These are phyloP conservation scores for Starmerella scarabaei DNA, from an alignment of 805 yeast genomes.

Conservation along the genomic window DNA sequence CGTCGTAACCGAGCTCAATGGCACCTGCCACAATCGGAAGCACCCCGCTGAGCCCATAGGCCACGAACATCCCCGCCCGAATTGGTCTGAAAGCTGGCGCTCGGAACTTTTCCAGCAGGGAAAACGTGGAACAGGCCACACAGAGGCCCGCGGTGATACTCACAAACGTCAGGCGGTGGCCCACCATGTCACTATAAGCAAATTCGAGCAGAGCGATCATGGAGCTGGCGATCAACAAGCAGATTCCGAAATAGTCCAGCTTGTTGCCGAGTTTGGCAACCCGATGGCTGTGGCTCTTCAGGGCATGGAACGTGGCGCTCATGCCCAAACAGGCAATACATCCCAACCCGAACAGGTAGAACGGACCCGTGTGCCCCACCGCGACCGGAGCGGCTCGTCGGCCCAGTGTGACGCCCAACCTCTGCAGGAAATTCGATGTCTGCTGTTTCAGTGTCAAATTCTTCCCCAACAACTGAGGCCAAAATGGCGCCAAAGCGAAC, in stretches of 20 bases:
- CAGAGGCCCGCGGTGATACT: conserved; percentile 48
- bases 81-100: conserved; percentile 58
- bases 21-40: conserved; percentile 54
- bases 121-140: conserved; percentile 44
- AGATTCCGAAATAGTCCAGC: conserved; percentile 65
- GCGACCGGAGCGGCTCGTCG: neutral
- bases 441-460: neutral
- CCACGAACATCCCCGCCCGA: conserved; percentile 64
- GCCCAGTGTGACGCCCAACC: conserved; percentile 5
- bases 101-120: conserved; percentile 55
- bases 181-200: conserved; percentile 32
- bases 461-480: neutral
- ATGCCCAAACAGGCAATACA: conserved; percentile 46
- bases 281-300: conserved; percentile 50
- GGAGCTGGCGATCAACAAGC: conserved; percentile 52
- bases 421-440: neutral
- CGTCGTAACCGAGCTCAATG: conserved; percentile 36
- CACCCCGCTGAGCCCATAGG: conserved; percentile 66
- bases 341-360: conserved; percentile 44
- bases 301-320: conserved; percentile 53
- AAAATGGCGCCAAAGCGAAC: conserved; percentile 1
- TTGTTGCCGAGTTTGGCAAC: conserved; percentile 49
- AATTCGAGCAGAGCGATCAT: conserved; percentile 39
- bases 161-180: conserved; percentile 23
- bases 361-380: conserved; percentile 26